These are phyloP conservation scores for Luvunga scandens DNA, from an alignment of 345 rosid genomes.

Conservation along the genomic window DNA sequence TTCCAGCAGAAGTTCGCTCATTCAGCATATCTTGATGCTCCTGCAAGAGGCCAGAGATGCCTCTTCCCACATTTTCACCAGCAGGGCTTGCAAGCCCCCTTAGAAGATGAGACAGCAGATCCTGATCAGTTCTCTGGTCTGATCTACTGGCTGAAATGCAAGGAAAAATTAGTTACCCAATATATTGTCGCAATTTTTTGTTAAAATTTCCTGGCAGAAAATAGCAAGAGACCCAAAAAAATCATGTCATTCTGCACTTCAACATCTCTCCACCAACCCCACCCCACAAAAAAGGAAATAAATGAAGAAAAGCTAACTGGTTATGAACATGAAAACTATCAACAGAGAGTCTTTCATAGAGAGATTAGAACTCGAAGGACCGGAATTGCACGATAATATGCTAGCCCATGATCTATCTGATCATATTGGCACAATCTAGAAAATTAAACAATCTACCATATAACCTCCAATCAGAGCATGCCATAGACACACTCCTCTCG, in stretches of 20 bases:
- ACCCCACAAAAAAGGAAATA: neutral
- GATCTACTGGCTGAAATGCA: conserved; percentile 69
- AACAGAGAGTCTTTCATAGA: neutral
- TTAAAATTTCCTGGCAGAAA: neutral
- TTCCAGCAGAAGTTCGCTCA: conserved; percentile 37
- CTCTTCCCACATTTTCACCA: conserved; percentile 60
- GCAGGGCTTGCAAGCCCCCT: conserved; percentile 67
- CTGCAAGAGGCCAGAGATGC: conserved; percentile 59
- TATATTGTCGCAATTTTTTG: neutral
- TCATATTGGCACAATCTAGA: neutral
- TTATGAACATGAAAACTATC: neutral
- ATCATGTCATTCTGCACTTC: neutral
- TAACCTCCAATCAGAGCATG: neutral
- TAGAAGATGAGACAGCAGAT: conserved; percentile 74
- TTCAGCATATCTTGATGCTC: conserved; percentile 53
- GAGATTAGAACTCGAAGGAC: neutral
- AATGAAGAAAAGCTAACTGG: neutral
- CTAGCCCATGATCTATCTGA: neutral
- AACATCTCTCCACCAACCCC: neutral
- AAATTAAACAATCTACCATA: neutral
- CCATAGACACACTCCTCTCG: neutral
- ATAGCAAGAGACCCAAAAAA: neutral
- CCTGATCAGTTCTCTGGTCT: conserved; percentile 64
- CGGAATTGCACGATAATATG: neutral
- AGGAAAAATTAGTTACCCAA: conserved; percentile 13